A percentile compares a stretch with the other conserved stretches of the same genome.
Conservation (phyloP, 1,284 basidiomycete species). For the Cryptococcus maquisensis region DNA sequence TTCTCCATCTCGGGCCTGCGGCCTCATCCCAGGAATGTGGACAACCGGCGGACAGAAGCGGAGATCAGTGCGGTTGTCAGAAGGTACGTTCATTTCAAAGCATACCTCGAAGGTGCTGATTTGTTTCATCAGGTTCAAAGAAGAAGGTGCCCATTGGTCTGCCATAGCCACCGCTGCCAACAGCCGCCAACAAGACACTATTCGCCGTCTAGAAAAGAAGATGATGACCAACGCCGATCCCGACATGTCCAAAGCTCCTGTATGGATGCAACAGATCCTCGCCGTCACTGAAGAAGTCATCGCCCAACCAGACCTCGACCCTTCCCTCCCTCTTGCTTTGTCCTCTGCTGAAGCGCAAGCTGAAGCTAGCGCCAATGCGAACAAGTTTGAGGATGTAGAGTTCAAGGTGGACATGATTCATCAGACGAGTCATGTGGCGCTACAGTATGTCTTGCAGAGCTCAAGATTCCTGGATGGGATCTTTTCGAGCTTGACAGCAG, state of each 20-base stretch:
- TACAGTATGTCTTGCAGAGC: slow-evolving; percentile 43
- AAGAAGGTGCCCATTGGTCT: slow-evolving; percentile 44
- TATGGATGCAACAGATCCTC: slow-evolving; percentile 35
- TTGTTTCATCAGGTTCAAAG: slow-evolving; percentile 29
- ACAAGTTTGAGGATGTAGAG: slow-evolving; percentile 45
- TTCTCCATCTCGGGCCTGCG: slow-evolving; percentile 11
- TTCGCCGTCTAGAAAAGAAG: slow-evolving; percentile 17
- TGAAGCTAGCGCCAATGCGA: slow-evolving; percentile 5
- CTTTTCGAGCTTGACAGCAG: slow-evolving; percentile 42
- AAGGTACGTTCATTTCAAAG: slow-evolving; percentile 3
- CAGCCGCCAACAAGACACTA: slow-evolving; percentile 23
- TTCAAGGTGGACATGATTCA: slow-evolving; percentile 46
- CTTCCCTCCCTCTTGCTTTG: slow-evolving; percentile 11
- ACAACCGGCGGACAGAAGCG: slow-evolving; percentile 37
- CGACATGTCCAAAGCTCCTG: slow-evolving; percentile 24
- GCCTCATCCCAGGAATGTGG: slow-evolving; percentile 46
- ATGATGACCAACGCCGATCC: slow-evolving; percentile 13
- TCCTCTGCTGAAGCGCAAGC: too few relatives aligned
- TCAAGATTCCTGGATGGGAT: slow-evolving; percentile 47
- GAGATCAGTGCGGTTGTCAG: slow-evolving; percentile 32
- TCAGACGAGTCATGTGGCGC: slow-evolving; percentile 40
- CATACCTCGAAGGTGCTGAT: slow-evolving; percentile 20
- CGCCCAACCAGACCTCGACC: slow-evolving; percentile 18
- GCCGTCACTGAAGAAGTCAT: slow-evolving; percentile 33
- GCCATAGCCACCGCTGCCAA: slow-evolving; percentile 33